These are phyloP conservation scores for Trichoderma sp. DNA, from an alignment of 2,329 filamentous ascomycete genomes.

Conservation along the genomic window DNA sequence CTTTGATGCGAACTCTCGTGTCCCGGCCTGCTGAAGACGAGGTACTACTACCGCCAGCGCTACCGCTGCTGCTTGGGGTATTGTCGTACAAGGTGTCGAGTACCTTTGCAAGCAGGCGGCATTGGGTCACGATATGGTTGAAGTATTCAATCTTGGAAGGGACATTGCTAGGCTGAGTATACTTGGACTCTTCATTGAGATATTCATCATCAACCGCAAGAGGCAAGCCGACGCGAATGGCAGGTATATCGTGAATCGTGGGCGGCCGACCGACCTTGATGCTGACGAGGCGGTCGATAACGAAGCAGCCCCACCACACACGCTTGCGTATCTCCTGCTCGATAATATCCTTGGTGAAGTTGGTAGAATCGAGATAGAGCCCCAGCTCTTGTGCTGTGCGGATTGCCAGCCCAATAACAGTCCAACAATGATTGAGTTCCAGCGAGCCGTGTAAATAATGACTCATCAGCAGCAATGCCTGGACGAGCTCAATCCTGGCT, in stretches of 20 bases:
- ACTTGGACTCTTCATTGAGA: slow-evolving; percentile 2
- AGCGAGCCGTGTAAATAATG: slow-evolving; percentile 11
- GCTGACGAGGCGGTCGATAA: slow-evolving; percentile 13
- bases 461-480: slow-evolving; percentile 8
- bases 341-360: not conserved
- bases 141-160: slow-evolving; percentile 13
- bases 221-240: not conserved
- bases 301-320: slow-evolving; percentile 16
- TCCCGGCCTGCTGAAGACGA: slow-evolving; percentile 2
- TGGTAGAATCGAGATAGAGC: slow-evolving; percentile 6
- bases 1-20: slow-evolving; percentile 1
- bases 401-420: slow-evolving; percentile 7
- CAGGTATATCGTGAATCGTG: slow-evolving; percentile 8
- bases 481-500: slow-evolving; percentile 12
- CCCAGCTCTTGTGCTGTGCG: slow-evolving; percentile 10
- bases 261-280: slow-evolving; percentile 12
- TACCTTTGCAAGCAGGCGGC: slow-evolving; percentile 4
- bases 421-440: slow-evolving; percentile 14
- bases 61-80: slow-evolving; percentile 8
- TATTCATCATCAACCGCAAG: slow-evolving; percentile 11
- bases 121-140: slow-evolving; percentile 12
- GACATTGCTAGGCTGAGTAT: slow-evolving; percentile 2
- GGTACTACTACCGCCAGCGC: not conserved
- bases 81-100: slow-evolving; percentile 14
- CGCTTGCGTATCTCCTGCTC: slow-evolving; percentile 17